Conservation (phyloP, 1,284 basidiomycete genomes). For the Schizophyllum commune region DNA sequence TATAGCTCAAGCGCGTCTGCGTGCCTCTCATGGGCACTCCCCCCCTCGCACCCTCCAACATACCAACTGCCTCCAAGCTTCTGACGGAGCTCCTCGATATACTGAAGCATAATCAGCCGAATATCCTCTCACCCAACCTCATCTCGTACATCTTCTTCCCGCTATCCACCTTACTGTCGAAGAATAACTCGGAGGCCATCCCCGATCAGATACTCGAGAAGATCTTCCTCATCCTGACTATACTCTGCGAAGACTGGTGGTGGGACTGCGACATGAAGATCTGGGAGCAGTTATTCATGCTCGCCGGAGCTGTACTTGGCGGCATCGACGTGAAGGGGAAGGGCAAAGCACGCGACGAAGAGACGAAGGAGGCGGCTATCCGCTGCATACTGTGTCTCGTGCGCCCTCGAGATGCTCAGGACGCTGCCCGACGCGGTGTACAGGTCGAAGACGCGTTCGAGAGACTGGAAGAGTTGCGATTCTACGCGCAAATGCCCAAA, state of each 20-base stretch:
- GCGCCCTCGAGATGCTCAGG: slow-evolving; percentile 36
- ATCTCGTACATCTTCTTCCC: slow-evolving; percentile 86
- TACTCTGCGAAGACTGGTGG: slow-evolving; percentile 73
- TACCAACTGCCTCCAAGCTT: slow-evolving; percentile 41
- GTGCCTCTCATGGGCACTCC: slow-evolving; percentile 71
- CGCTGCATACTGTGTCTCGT: slow-evolving; percentile 50
- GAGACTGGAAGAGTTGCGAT: slow-evolving; percentile 37
- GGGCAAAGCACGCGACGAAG: slow-evolving; percentile 59
- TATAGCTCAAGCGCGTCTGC: slow-evolving; percentile 69
- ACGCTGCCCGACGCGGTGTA: slow-evolving; percentile 23
- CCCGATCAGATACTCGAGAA: slow-evolving; percentile 78
- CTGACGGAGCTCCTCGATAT: slow-evolving; percentile 44
- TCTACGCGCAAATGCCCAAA: slow-evolving; percentile 36
- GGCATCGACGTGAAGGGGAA: slow-evolving; percentile 53
- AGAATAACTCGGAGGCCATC: slow-evolving; percentile 56
- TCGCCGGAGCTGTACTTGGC: slow-evolving; percentile 65
- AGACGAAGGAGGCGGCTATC: slow-evolving; percentile 65
- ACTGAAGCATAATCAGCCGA: slow-evolving; percentile 26
- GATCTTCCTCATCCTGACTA: slow-evolving; percentile 52
- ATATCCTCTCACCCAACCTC: slow-evolving; percentile 22
- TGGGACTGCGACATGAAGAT: slow-evolving; percentile 56
- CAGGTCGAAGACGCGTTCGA: slow-evolving; percentile 18
- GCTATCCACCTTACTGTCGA: slow-evolving; percentile 72
- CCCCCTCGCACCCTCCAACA: slow-evolving; percentile 43
- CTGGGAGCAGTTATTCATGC: slow-evolving; percentile 82